Base-by-base conservation (phyloP, 2,329 filamentous ascomycete genomes). In the Chrysoporthe cubensis region DNA sequence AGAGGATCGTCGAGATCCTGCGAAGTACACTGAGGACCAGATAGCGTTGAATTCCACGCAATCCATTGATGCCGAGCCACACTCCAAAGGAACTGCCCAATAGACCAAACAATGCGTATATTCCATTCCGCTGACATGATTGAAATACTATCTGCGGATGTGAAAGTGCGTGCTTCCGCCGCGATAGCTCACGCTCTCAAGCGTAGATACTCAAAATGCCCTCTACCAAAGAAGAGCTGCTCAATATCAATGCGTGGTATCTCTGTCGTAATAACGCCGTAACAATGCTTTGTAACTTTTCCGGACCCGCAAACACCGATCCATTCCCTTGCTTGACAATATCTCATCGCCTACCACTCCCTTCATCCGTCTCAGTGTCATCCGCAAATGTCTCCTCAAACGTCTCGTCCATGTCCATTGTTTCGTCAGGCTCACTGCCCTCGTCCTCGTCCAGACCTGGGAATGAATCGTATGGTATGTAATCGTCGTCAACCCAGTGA, bases 401-500 rank as follows among this genome's bases (percentile, higher is more conserved):
- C 26, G 63, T 57, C 13, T 79, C 79, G 2, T 85, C 81, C 1
- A 82, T 78, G 1, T 80, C 79, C 0, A 80, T 80, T 0, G 83
- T 82, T 40, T 84, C 84, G 11, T 83, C 81, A 3, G 86, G 85
- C 5, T 83, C 81, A 18, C 85, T 84, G 56, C 85, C 85, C 54
- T 85, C 85, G 37, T 85, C 84, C 46, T 85, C 85, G 50, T 85
- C 85, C 13, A 94, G 79, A 0, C 91, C 92, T 0, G 89, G 88
- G 46, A 96, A 87, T 5, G 89, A 86, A 71, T 88, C 87, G 92
- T 93, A 97, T 62, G 90, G 84, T 42, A 95, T 85, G 75, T 97
- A 97, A 75, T 96, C 91, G 26, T 87, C 85, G 70, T 94, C 91
- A 14, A 99, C 81, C 96, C 96, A 98, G 68, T 89, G 86, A 78